A percentile compares a stretch with the other conserved stretches of the same genome.
These are phyloP conservation scores for Apiotrichum sp. DNA, from an alignment of 1,284 basidiomycete genomes.

Conservation along the genomic window DNA sequence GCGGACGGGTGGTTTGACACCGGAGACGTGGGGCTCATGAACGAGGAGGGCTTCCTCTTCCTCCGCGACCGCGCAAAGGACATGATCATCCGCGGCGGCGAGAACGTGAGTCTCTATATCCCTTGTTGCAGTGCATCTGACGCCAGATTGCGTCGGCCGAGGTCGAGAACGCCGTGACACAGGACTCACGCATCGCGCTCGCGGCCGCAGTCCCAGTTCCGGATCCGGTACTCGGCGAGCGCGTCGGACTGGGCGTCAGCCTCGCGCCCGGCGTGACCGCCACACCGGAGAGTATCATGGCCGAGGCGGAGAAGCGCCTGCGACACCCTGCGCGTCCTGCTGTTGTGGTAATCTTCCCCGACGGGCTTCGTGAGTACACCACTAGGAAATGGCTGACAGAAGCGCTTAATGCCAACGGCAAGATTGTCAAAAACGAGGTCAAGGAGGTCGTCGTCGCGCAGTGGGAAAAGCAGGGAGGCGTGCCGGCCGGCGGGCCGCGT, in stretches of 20 bases:
- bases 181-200: conserved; percentile 28
- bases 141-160: conserved; percentile 34
- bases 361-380: conserved; percentile 13
- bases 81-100: conserved; percentile 44
- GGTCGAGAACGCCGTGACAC: conserved; percentile 39
- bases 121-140: background rate
- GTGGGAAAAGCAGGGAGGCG: conserved; percentile 12
- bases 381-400: background rate
- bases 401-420: conserved; percentile 16
- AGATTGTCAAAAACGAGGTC: conserved; percentile 15
- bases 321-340: conserved; percentile 15
- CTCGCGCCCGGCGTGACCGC: conserved; percentile 18
- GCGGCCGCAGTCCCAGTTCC: conserved; percentile 37
- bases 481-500: conserved; percentile 1
- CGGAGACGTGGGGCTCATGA: conserved; percentile 34
- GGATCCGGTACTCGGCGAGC: conserved; percentile 33
- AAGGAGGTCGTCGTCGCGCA: conserved; percentile 15
- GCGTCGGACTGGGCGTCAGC: conserved; percentile 32
- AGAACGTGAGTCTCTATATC: conserved; percentile 21
- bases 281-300: conserved; percentile 10
- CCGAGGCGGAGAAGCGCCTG: conserved; percentile 12
- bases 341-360: conserved; percentile 7
- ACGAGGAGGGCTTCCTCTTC: conserved; percentile 36
- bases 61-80: conserved; percentile 18
- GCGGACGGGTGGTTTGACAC: conserved; percentile 42